A percentile compares a stretch with the other conserved stretches of the same genome.
Evolutionary conservation across 2,329 filamentous ascomycete species (phyloP).

Genomic region (Sporothrix phasma): DNA sequence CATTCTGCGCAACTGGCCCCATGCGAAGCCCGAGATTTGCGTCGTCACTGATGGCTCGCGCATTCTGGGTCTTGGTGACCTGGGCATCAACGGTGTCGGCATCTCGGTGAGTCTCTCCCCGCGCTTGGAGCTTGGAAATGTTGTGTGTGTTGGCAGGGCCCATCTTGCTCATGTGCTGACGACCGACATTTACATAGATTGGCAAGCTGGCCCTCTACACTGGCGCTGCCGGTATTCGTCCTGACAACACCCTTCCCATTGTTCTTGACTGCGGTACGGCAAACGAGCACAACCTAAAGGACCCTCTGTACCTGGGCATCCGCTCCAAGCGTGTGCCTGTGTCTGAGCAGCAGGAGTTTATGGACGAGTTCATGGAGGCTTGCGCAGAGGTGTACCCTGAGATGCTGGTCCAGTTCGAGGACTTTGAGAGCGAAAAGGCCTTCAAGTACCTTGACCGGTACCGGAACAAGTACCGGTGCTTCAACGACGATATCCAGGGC

Average conservation of each 20-base stretch:
- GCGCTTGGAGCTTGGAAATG: too few relatives aligned
- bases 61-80: slow-evolving; percentile 83
- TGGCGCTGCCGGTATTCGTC: slow-evolving; percentile 87
- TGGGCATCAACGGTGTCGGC: slow-evolving; percentile 94
- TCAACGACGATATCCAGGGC: slow-evolving; percentile 98
- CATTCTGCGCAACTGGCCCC: slow-evolving; percentile 89
- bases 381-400: slow-evolving; percentile 61
- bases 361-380: slow-evolving; percentile 96
- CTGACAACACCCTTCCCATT: slow-evolving; percentile 68
- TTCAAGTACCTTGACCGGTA: slow-evolving; percentile 91
- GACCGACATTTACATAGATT: slow-evolving; percentile 45
- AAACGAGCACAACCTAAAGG: slow-evolving; percentile 56
- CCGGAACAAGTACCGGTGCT: slow-evolving; percentile 80
- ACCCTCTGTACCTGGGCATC: slow-evolving; percentile 80
- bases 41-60: slow-evolving; percentile 94
- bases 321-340: slow-evolving; percentile 69
- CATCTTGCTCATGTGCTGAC: too few relatives aligned
- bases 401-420: slow-evolving; percentile 84
- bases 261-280: slow-evolving; percentile 57
- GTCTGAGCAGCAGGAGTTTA: slow-evolving; percentile 76
- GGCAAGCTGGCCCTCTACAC: slow-evolving; percentile 95
- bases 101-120: slow-evolving; percentile 78
- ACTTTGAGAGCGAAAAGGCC: slow-evolving; percentile 86
- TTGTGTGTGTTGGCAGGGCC: too few relatives aligned
- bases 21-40: slow-evolving; percentile 82